These are phyloP conservation scores for Schwanniomyces vanrijiae DNA, from an alignment of 805 yeast genomes.

Conservation along the genomic window DNA sequence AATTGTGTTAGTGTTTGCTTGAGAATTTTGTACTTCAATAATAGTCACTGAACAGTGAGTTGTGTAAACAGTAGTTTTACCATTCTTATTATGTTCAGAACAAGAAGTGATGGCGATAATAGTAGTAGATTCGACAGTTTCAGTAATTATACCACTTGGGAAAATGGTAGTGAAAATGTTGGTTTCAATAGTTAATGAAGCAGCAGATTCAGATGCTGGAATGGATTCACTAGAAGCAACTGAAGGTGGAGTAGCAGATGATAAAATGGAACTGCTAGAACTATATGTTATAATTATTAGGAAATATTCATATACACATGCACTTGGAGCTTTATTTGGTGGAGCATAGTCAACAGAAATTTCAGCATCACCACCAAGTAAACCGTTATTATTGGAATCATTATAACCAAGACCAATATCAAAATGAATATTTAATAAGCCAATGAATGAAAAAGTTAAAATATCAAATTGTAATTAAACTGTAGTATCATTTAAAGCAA, in stretches of 20 bases:
- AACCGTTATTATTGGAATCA: neutral
- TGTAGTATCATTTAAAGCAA: constrained; percentile 12
- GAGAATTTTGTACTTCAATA: too few species aligned
- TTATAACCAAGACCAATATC: constrained; percentile 8
- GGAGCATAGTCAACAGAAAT: neutral
- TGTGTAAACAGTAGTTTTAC: neutral
- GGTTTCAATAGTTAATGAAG: constrained; percentile 13
- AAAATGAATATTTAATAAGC: constrained; percentile 1
- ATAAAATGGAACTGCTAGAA: constrained; percentile 12
- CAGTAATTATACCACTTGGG: neutral
- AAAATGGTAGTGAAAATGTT: neutral
- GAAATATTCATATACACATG: constrained; percentile 2
- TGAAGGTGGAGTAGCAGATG: constrained; percentile 10
- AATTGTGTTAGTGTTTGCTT: too few species aligned
- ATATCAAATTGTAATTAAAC: constrained; percentile 12
- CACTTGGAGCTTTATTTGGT: constrained; percentile 1
- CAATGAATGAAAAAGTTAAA: constrained; percentile 15
- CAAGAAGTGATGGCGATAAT: neutral
- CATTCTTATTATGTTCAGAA: neutral
- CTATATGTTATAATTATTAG: constrained; percentile 1
- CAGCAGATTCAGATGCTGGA: constrained; percentile 14
- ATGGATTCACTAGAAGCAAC: constrained; percentile 8
- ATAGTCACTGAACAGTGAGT: constrained; percentile 8
- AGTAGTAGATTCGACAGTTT: constrained; percentile 9
- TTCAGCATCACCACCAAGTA: neutral